Percentiles rank a stretch among this genome's conserved stretches.
phyloP scores from a whole-genome alignment of 2,329 filamentous ascomycete genomes.

The Acrocalymma vagum region DNA sequence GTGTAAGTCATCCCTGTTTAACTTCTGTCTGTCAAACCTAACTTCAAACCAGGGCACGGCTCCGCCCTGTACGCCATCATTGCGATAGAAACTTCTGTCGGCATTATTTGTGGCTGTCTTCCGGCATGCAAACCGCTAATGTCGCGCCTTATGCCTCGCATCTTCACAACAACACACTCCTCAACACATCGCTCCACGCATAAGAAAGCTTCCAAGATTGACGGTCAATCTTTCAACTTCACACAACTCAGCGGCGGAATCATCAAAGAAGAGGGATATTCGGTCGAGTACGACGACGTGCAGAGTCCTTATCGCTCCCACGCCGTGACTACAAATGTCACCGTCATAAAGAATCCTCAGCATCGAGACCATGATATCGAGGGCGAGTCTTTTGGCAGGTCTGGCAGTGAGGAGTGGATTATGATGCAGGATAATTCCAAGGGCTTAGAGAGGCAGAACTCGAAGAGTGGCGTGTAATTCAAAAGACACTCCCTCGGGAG shows the following conservation, averaged over 20 bases:
- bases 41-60: slow-evolving; percentile 17
- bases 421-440: slow-evolving; percentile 9
- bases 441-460: too few relatives aligned
- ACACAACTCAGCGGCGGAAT: slow-evolving; percentile 13
- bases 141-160: slow-evolving; percentile 12
- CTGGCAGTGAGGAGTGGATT: slow-evolving; percentile 8
- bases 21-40: too few relatives aligned
- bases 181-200: slow-evolving; percentile 3
- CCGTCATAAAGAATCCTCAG: too few relatives aligned
- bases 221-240: slow-evolving; percentile 14
- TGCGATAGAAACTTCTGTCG: slow-evolving; percentile 26
- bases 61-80: slow-evolving; percentile 20
- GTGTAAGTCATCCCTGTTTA: slow-evolving; percentile 11
- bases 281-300: slow-evolving; percentile 10
- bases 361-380: too few relatives aligned
- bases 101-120: slow-evolving; percentile 30
- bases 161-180: slow-evolving; percentile 12
- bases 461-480: too few relatives aligned
- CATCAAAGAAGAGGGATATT: slow-evolving; percentile 8
- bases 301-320: too few relatives aligned
- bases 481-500: not conserved
- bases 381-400: too few relatives aligned
- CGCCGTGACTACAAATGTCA: too few relatives aligned
- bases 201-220: slow-evolving; percentile 4
- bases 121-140: slow-evolving; percentile 30